Evolutionary conservation across 2,329 filamentous ascomycete genomes (phyloP), one percentile per base, ranked within the genome.

Genomic region (Monilinia fructicola): DNA sequence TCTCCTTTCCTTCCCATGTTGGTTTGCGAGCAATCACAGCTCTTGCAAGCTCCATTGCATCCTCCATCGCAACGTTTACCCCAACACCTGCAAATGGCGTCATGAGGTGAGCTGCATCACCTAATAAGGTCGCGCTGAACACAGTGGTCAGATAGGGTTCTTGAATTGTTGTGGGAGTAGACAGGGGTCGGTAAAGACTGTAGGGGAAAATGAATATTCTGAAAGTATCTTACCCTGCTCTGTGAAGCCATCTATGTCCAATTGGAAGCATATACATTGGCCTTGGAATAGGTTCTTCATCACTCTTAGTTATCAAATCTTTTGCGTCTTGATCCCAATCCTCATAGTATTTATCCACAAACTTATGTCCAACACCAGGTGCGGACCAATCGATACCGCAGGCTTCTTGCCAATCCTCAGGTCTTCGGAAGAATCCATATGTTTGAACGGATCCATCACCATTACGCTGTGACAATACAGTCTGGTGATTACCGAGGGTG

Each of bases 91-190:
- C 77, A 40, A 61, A 61, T 1, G 79, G 78, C 3, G 78, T 78
- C 78, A 80, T 79, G 11, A 82, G 67, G 70, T 83, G 81, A 12
- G 81, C 81, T 6, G 81, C 79, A 70, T 83, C 81, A 4, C 82
- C 82, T n/a, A 83, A 71, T 40, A 84, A 72, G 1, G 82, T 81
- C 18, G 81, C 73, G 5, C 81, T 80, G 18, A 73, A 69, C 26
- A 73, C 69, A 73, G 69, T 35, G 74, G 67, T 80, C 80, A 83
- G 60, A 26, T 38, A n/a, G 59, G 35, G 14, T 3, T 38, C 26
- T 40, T 4, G 14, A 21, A 26, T 54, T 35, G 38, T 42, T 16
- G 21, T 26, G 16, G 58, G 38, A 4, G 46, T 40, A 31, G 42
- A 40, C 48, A 50, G 61, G 58, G 55, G 58, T 50, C 18, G 21